Evolutionary conservation across 495 filamentous ascomycete genomes (phyloP).

Genomic region (Pseudomonodictys pantanalensis): DNA sequence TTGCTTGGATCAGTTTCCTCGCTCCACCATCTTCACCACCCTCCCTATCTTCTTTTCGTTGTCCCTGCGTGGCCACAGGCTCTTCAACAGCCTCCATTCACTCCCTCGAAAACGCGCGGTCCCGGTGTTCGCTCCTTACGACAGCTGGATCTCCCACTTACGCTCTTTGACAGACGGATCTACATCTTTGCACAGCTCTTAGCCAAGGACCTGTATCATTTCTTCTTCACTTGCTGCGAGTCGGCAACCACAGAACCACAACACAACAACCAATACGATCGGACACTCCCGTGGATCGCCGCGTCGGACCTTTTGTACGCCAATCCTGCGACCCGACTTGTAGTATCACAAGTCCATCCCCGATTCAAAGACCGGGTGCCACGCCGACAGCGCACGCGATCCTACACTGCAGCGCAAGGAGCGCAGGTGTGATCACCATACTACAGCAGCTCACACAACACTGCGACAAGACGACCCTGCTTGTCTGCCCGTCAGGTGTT

Average conservation of each 20-base stretch:
- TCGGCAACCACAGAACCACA: constrained; percentile 11
- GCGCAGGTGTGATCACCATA: constrained; percentile 10
- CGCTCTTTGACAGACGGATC: constrained; percentile 34
- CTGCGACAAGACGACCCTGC: constrained; percentile 11
- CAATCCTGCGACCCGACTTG: neutral
- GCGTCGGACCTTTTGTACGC: neutral
- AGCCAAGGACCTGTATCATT: neutral
- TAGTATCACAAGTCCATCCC: constrained; percentile 13
- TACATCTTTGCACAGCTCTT: constrained; percentile 13
- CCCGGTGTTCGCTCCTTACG: constrained; percentile 47
- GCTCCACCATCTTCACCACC: constrained; percentile 39
- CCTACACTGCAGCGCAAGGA: constrained; percentile 7
- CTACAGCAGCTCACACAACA: constrained; percentile 3
- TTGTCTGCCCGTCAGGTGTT: constrained; percentile 1
- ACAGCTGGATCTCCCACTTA: constrained; percentile 26
- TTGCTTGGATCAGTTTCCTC: constrained; percentile 36
- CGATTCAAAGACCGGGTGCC: constrained; percentile 13
- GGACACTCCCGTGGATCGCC: neutral
- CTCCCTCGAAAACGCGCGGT: constrained; percentile 28
- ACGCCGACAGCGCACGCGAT: constrained; percentile 20
- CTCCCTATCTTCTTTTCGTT: constrained; percentile 49
- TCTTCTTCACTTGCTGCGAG: constrained; percentile 29
- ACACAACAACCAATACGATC: neutral
- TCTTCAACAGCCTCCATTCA: constrained; percentile 13
- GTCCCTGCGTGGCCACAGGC: constrained; percentile 38